Conservation (phyloP, 1,284 basidiomycete genomes). For the Wolfiporia cocos region DNA sequence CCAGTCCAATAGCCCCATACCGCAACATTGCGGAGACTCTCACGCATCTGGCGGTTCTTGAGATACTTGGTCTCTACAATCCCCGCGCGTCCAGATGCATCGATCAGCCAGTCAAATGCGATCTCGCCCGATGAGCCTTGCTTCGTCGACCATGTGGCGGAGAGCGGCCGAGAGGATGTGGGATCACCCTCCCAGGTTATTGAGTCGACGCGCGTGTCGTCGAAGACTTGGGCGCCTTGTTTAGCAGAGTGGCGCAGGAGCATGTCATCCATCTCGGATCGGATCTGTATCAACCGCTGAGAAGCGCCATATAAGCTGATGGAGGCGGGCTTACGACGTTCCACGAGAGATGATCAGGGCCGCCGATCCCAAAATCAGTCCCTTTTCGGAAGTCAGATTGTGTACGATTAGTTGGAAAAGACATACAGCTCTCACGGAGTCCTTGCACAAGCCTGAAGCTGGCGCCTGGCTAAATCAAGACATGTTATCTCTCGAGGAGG, state of each 20-base stretch:
- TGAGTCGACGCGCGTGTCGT: conserved; percentile 38
- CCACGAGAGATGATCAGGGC: conserved; percentile 52
- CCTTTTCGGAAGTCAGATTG: conserved; percentile 29
- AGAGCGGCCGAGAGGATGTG: conserved; percentile 24
- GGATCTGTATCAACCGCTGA: conserved; percentile 31
- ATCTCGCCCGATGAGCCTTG: conserved; percentile 26
- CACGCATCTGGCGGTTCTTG: conserved; percentile 37
- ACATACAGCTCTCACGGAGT: conserved; percentile 61
- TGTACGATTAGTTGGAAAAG: background rate
- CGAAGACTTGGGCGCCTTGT: conserved; percentile 47
- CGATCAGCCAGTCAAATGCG: conserved; percentile 38
- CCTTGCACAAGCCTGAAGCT: conserved; percentile 54
- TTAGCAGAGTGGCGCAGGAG: conserved; percentile 53
- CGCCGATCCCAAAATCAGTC: conserved; percentile 57
- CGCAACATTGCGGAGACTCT: conserved; percentile 40
- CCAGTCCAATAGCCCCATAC: conserved; percentile 47
- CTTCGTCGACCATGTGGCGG: conserved; percentile 30
- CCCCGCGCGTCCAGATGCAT: conserved; percentile 40
- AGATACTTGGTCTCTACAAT: conserved; percentile 44
- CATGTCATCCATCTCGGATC: conserved; percentile 59
- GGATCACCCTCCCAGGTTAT: conserved; percentile 29
- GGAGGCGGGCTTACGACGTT: conserved; percentile 42
- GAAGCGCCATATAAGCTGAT: background rate
- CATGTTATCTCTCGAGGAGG: no score
- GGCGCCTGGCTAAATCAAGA: conserved; percentile 38